phyloP scores from a whole-genome alignment of 768 basidiomycete species.

The Boletus patriciae region DNA sequence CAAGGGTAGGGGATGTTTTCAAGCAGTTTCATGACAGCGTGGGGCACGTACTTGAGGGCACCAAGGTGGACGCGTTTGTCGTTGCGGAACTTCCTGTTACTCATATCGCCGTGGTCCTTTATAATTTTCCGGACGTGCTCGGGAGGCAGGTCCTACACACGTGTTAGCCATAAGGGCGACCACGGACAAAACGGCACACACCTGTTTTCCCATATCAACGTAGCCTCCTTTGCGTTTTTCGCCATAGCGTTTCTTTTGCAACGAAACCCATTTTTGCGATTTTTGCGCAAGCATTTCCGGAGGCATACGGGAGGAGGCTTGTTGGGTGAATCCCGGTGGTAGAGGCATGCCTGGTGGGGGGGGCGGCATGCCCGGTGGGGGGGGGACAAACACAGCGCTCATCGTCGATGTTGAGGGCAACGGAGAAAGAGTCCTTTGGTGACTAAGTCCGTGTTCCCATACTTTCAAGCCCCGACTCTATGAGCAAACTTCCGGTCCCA shows the following conservation, averaged over 20 bases:
- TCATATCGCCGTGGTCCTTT: slow-evolving; percentile 99
- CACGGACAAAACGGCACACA: slow-evolving; percentile 36
- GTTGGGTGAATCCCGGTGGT: slow-evolving; percentile 33
- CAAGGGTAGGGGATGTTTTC: slow-evolving; percentile 98
- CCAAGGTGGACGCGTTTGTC: slow-evolving; percentile 99
- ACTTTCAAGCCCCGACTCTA: slow-evolving; percentile 25
- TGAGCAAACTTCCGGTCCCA: no score
- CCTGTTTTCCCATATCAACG: slow-evolving; percentile 92
- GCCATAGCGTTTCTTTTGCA: slow-evolving; percentile 91
- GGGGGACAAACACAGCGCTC: slow-evolving; percentile 35
- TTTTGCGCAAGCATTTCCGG: slow-evolving; percentile 83
- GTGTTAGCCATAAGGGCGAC: slow-evolving; percentile 4
- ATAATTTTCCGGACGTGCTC: slow-evolving; percentile 99
- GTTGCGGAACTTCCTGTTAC: slow-evolving; percentile 97
- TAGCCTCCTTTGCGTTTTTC: slow-evolving; percentile 88
- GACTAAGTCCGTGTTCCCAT: slow-evolving; percentile 20
- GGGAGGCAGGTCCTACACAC: slow-evolving; percentile 80
- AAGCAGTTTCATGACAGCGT: slow-evolving; percentile 98
- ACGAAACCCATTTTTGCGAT: slow-evolving; percentile 93
- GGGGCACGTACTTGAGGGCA: slow-evolving; percentile 97
- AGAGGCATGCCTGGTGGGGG: slow-evolving; percentile 45
- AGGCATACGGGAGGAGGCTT: slow-evolving; percentile 46
- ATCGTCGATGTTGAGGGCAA: slow-evolving; percentile 34
- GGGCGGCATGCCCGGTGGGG: slow-evolving; percentile 44
- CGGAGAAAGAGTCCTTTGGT: slow-evolving; percentile 23